A percentile compares a stretch with the other conserved stretches of the same genome.
Evolutionary conservation across 2,329 filamentous ascomycete species (phyloP).

Genomic region (Arthrinium phaeospermum): DNA sequence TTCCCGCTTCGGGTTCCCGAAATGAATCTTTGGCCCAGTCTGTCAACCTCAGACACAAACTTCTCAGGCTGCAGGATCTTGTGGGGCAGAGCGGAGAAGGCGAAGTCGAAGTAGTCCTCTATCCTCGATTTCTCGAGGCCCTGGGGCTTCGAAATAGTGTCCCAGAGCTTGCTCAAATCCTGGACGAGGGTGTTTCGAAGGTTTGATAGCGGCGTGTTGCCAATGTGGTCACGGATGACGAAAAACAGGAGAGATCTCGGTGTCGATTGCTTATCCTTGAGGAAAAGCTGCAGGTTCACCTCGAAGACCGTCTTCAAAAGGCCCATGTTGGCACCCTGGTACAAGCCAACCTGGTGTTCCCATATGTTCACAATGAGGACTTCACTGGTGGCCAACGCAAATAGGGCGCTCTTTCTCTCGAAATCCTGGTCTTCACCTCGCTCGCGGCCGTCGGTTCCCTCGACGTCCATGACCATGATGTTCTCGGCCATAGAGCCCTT

Average conservation of each 20-base stretch:
- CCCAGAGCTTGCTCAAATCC: constrained; percentile 92
- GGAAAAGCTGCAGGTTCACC: constrained; percentile 94
- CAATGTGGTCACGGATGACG: constrained; percentile 96
- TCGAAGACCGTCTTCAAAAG: constrained; percentile 98
- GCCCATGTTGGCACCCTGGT: constrained; percentile 99
- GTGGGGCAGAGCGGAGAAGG: constrained; percentile 92
- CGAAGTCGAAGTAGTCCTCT: constrained; percentile 98
- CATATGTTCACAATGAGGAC: constrained; percentile 98
- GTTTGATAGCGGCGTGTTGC: constrained; percentile 87
- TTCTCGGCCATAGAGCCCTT: constrained; percentile 85
- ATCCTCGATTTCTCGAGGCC: constrained; percentile 89
- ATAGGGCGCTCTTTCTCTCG: constrained; percentile 96
- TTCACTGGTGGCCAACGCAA: constrained; percentile 96
- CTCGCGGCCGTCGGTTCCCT: constrained; percentile 95
- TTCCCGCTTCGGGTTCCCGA: constrained; percentile 77
- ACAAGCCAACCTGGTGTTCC: constrained; percentile 98
- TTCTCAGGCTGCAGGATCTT: constrained; percentile 95
- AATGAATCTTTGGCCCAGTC: constrained; percentile 80
- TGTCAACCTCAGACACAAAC: constrained; percentile 80
- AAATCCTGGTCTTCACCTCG: constrained; percentile 98
- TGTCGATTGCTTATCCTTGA: constrained; percentile 92
- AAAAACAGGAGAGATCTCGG: constrained; percentile 95
- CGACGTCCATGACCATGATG: constrained; percentile 98
- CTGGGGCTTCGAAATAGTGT: constrained; percentile 86
- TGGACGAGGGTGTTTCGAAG: constrained; percentile 88